Evolutionary conservation across 31 red algal species (phyloP).

Genomic region (Porphyra umbilicalis): DNA sequence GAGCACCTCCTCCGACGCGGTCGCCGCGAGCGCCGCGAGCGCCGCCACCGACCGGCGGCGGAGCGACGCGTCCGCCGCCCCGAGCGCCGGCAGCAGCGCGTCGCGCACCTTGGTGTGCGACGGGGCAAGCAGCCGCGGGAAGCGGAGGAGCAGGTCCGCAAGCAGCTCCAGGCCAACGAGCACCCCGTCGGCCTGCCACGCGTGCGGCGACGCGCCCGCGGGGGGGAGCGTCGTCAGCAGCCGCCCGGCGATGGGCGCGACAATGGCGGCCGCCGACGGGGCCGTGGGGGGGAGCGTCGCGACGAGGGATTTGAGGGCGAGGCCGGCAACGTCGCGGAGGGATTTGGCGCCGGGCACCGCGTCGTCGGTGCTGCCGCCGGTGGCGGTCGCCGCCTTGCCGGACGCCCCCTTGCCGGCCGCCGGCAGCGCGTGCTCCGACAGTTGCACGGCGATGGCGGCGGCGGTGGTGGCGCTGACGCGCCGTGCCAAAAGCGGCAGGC

Average conservation of each 20-base stretch:
- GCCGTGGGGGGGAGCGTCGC: slow-evolving; percentile 13
- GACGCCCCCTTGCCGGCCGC: background rate
- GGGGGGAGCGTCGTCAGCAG: slow-evolving; percentile 28
- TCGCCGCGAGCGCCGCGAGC: slow-evolving; percentile 29
- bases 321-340: slow-evolving; percentile 52
- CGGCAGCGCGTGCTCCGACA: slow-evolving; percentile 40
- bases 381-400: slow-evolving; percentile 6
- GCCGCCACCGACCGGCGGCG: slow-evolving; percentile 45
- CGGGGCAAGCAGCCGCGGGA: slow-evolving; percentile 14
- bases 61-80: slow-evolving; percentile 26
- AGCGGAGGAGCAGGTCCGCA: slow-evolving; percentile 35
- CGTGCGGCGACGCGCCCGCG: slow-evolving; percentile 11
- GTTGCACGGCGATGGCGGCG: slow-evolving; percentile 46
- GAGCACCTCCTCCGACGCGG: slow-evolving; percentile 27
- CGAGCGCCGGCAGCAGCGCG: slow-evolving; percentile 31
- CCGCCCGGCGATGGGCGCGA: slow-evolving; percentile 15
- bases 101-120: slow-evolving; percentile 28
- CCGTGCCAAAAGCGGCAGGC: slow-evolving; percentile 45
- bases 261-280: slow-evolving; percentile 16
- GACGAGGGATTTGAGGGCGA: slow-evolving; percentile 65
- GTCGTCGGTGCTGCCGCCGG: slow-evolving; percentile 1
- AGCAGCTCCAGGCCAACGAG: slow-evolving; percentile 69
- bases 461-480: slow-evolving; percentile 41
- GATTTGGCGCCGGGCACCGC: slow-evolving; percentile 19
- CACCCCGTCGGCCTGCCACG: slow-evolving; percentile 22